Percentiles rank a stretch among this genome's conserved stretches.
Conservation (phyloP, 2,329 filamentous ascomycete genomes). For the Dryadomyces sulphureus region DNA sequence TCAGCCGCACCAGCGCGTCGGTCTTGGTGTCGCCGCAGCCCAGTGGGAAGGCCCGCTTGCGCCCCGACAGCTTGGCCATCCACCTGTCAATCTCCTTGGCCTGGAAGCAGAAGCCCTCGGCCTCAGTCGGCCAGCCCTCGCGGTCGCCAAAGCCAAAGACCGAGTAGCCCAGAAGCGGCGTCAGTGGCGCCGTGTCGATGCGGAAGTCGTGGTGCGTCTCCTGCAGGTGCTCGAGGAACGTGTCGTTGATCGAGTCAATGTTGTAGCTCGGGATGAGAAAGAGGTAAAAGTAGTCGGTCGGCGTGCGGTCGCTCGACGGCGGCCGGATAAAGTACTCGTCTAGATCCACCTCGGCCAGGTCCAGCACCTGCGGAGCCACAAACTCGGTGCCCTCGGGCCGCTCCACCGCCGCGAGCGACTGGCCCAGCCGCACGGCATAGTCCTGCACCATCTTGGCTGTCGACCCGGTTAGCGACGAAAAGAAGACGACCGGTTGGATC, state of each 20-base stretch:
- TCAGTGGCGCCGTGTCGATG: slow-evolving; percentile 77
- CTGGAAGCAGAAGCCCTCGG: slow-evolving; percentile 85
- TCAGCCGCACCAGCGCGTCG: slow-evolving; percentile 49
- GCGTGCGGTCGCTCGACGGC: slow-evolving; percentile 37
- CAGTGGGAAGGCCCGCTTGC: slow-evolving; percentile 76
- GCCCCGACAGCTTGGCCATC: slow-evolving; percentile 87
- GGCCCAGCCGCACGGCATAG: slow-evolving; percentile 41
- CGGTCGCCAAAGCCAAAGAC: slow-evolving; percentile 90
- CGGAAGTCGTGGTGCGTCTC: slow-evolving; percentile 96
- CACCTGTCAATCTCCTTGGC: slow-evolving; percentile 83
- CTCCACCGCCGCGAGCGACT: slow-evolving; percentile 22
- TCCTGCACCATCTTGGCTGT: slow-evolving; percentile 60
- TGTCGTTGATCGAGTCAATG: slow-evolving; percentile 82
- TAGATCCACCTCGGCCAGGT: slow-evolving; percentile 76
- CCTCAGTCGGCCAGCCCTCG: slow-evolving; percentile 83
- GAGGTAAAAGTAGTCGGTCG: slow-evolving; percentile 61
- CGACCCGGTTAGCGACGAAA: slow-evolving; percentile 72
- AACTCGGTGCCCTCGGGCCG: slow-evolving; percentile 16
- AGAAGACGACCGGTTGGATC: slow-evolving; percentile 70
- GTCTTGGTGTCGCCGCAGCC: slow-evolving; percentile 73
- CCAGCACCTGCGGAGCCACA: slow-evolving; percentile 49
- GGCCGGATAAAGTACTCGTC: slow-evolving; percentile 81
- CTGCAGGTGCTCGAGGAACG: slow-evolving; percentile 70
- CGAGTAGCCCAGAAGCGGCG: slow-evolving; percentile 65
- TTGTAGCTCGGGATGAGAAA: slow-evolving; percentile 85